Evolutionary conservation across 176 grass and related monocot species (phyloP).

Genomic region (Avena insularis): DNA sequence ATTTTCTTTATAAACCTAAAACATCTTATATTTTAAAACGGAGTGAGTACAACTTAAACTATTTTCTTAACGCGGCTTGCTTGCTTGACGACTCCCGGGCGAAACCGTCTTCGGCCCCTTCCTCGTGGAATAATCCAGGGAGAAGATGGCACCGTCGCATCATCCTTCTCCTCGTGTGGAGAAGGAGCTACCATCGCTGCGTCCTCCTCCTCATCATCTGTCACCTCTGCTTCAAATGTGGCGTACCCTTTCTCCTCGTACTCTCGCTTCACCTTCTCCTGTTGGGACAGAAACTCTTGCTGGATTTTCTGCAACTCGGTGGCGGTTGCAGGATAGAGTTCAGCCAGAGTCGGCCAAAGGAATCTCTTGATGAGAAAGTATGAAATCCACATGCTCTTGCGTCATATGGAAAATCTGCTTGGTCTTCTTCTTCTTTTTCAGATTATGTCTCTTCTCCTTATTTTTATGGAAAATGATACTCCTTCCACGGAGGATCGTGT

Average conservation of each 20-base stretch:
- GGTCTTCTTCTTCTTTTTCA: not conserved
- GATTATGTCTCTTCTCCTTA: no score
- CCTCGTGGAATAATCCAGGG: conserved; percentile 5
- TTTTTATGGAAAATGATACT: no score
- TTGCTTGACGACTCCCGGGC: not conserved
- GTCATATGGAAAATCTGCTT: not conserved
- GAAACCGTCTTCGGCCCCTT: not conserved
- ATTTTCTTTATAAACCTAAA: no score
- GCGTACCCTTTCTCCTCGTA: not conserved
- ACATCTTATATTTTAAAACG: no score
- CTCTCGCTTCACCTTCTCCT: not conserved
- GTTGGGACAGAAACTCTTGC: not conserved
- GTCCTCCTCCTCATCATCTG: not conserved
- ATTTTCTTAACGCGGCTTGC: not conserved
- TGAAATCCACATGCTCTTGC: not conserved
- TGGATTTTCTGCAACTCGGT: not conserved
- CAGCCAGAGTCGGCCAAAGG: not conserved
- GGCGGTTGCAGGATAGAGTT: not conserved
- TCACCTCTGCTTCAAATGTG: not conserved
- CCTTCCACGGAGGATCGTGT: no score
- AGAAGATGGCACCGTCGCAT: not conserved
- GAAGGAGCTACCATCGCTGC: not conserved
- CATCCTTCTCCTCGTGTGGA: not conserved
- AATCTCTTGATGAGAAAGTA: not conserved
- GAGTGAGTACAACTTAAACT: no score